These are phyloP conservation scores for Trapa bicornis DNA, from an alignment of 345 rosid genomes.

Conservation along the genomic window DNA sequence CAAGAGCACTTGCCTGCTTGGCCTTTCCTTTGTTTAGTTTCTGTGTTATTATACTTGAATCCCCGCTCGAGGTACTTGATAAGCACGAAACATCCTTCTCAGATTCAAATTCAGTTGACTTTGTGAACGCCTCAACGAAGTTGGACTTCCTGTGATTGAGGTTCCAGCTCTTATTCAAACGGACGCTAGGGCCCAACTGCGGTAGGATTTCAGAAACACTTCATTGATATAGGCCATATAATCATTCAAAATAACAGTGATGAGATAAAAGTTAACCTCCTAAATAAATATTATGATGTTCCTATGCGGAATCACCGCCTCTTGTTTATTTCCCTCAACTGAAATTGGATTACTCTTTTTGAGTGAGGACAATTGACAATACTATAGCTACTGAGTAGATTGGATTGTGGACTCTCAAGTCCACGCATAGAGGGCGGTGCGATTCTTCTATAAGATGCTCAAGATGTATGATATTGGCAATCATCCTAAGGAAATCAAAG, in stretches of 20 bases:
- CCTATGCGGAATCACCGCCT: not conserved
- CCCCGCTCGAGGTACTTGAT: slow-evolving; percentile 46
- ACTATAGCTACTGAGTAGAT: not conserved
- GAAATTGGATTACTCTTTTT: not conserved
- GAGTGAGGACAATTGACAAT: not conserved
- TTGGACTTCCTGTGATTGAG: slow-evolving; percentile 10
- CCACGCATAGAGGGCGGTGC: not conserved
- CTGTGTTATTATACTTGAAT: slow-evolving; percentile 28
- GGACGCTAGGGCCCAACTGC: slow-evolving; percentile 46
- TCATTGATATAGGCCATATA: not conserved
- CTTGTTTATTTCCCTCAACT: not conserved
- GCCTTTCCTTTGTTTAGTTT: slow-evolving; percentile 2
- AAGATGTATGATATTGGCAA: not conserved
- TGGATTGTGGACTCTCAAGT: not conserved
- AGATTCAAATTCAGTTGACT: slow-evolving; percentile 19
- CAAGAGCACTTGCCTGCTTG: slow-evolving; percentile 8
- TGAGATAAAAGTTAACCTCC: not conserved
- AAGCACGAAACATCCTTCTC: slow-evolving; percentile 41
- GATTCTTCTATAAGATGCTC: not conserved
- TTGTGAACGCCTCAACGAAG: slow-evolving; percentile 10
- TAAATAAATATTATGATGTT: not conserved
- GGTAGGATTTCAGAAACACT: not conserved
- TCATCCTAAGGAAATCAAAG: not conserved
- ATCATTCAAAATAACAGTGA: not conserved
- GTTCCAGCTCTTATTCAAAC: slow-evolving; percentile 31